Conservation (phyloP, 768 basidiomycete genomes). For the Trametes coccinea region DNA sequence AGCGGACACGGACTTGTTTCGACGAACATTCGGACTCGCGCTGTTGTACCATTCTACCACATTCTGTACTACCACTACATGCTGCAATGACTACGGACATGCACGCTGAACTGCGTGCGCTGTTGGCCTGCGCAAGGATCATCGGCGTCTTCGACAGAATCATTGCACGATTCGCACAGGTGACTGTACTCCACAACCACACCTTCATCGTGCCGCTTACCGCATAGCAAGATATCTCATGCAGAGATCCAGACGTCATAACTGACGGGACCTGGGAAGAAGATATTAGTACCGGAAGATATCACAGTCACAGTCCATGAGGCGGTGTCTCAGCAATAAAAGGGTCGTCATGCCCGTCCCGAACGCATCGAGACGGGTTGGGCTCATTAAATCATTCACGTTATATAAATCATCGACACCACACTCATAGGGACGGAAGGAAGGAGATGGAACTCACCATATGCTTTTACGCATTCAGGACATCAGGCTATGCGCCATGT, state of each 20-base stretch:
- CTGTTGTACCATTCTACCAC: neutral
- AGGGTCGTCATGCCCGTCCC: constrained; percentile 30
- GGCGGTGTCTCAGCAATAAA: constrained; percentile 28
- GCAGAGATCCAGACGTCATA: too few species aligned
- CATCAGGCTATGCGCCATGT: too few species aligned
- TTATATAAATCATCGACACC: constrained; percentile 30
- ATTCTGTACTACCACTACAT: constrained; percentile 9
- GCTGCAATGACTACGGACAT: neutral
- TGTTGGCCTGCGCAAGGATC: too few species aligned
- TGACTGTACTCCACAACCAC: too few species aligned
- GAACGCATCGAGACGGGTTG: constrained; percentile 24
- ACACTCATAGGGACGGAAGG: neutral
- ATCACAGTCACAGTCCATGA: neutral
- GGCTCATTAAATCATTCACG: constrained; percentile 36
- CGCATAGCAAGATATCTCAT: too few species aligned
- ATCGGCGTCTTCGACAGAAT: too few species aligned
- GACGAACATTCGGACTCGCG: neutral
- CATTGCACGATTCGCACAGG: too few species aligned
- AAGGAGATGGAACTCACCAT: neutral
- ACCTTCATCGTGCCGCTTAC: too few species aligned
- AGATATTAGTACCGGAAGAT: neutral
- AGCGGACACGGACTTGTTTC: constrained; percentile 8
- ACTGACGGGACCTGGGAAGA: neutral
- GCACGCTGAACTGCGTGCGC: too few species aligned
- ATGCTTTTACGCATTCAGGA: neutral